phyloP scores from a whole-genome alignment of 2,329 filamentous ascomycete species.

The Coniochaeta hoffmannii region DNA sequence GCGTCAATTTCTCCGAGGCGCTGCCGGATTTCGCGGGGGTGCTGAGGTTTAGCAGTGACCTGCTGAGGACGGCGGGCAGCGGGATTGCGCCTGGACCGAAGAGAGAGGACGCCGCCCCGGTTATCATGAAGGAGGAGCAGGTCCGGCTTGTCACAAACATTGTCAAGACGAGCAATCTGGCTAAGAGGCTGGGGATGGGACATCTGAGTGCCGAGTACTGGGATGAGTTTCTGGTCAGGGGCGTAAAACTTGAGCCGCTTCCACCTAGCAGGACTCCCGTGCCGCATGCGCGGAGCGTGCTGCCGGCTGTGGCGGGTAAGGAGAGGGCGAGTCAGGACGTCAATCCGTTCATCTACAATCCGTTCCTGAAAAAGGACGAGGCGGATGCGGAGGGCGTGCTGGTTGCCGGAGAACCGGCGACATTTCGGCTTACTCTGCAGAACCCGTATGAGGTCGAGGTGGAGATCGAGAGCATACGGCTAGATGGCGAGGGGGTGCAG shows the following conservation, averaged over 20 bases:
- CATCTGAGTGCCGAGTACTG: conserved; percentile 79
- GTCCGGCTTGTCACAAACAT: conserved; percentile 78
- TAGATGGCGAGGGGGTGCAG: conserved; percentile 66
- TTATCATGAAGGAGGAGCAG: conserved; percentile 76
- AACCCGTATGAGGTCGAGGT: conserved; percentile 93
- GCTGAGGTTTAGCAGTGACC: conserved; percentile 76
- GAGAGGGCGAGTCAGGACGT: conserved; percentile 50
- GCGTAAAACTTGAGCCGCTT: conserved; percentile 61
- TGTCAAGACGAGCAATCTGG: conserved; percentile 71
- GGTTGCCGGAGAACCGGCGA: conserved; percentile 70
- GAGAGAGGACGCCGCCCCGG: conserved; percentile 61
- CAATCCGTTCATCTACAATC: conserved; percentile 93
- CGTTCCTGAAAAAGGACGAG: conserved; percentile 66
- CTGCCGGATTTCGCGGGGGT: conserved; percentile 87
- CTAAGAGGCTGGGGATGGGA: conserved; percentile 63
- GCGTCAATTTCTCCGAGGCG: conserved; percentile 89
- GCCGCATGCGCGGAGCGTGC: conserved; percentile 51
- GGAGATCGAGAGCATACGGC: conserved; percentile 72
- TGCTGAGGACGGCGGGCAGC: conserved; percentile 75
- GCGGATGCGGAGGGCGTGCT: conserved; percentile 59
- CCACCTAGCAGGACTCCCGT: conserved; percentile 55
- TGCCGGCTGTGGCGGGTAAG: conserved; percentile 39
- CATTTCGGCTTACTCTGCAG: conserved; percentile 77
- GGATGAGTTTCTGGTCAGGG: conserved; percentile 89
- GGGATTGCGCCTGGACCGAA: conserved; percentile 67